phyloP scores from a whole-genome alignment of 2,329 filamentous ascomycete genomes.

The Colletotrichum chlorophyti region DNA sequence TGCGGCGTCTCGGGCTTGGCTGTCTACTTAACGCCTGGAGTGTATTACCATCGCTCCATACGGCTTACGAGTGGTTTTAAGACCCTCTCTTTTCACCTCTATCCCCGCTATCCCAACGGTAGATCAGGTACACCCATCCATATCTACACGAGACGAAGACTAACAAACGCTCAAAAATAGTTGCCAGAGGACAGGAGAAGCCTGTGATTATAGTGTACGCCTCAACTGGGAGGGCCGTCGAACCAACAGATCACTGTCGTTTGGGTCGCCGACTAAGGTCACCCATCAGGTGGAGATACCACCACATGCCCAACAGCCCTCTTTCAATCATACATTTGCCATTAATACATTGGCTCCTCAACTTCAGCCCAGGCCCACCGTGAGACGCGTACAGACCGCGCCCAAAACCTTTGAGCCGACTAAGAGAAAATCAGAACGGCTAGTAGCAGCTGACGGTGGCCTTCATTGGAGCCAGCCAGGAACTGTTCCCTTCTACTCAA shows the following conservation, averaged over 20 bases:
- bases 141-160: not conserved
- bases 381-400: conserved; percentile 2
- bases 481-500: not conserved
- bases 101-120: no score
- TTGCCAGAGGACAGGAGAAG: conserved; percentile 74
- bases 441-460: not conserved
- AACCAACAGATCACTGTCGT: conserved; percentile 59
- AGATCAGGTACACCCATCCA: no score
- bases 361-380: not conserved
- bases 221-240: conserved; percentile 81
- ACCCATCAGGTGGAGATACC: conserved; percentile 33
- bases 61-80: no score
- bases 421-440: not conserved
- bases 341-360: not conserved
- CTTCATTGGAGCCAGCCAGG: not conserved
- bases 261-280: conserved; percentile 35
- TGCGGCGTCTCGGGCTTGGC: no score
- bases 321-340: conserved; percentile 40
- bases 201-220: conserved; percentile 81
- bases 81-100: no score
- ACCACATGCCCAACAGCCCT: conserved; percentile 40
- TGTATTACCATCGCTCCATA: no score
- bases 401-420: not conserved
- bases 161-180: conserved; percentile 34
- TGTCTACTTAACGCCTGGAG: no score